Evolutionary conservation across 169 alveolate genomes (phyloP).

Genomic region (Plasmodium knowlesi): DNA sequence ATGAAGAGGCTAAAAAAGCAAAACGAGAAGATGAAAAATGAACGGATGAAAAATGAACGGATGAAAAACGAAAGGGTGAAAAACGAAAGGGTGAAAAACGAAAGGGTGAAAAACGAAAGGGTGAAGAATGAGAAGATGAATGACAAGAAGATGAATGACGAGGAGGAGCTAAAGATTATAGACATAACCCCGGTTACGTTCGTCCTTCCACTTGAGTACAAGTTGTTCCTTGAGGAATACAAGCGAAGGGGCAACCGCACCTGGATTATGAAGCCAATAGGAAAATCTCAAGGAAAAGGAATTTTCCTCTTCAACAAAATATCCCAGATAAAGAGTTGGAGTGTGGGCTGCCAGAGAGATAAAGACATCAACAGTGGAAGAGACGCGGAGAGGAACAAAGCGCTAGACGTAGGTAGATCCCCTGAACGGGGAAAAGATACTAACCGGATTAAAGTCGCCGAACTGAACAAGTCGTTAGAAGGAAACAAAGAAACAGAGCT

Average conservation of each 20-base stretch:
- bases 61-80: constrained; percentile 89
- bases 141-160: constrained; percentile 79
- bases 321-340: constrained; percentile 91
- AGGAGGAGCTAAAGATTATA: constrained; percentile 39
- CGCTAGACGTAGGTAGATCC: background rate
- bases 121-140: constrained; percentile 89
- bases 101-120: constrained; percentile 85
- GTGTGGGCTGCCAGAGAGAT: constrained; percentile 79
- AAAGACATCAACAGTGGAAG: background rate
- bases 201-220: constrained; percentile 94
- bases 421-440: background rate
- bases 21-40: constrained; percentile 86
- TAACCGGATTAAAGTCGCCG: background rate
- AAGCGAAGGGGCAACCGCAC: constrained; percentile 89
- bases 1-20: constrained; percentile 88
- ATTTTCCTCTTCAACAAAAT: constrained; percentile 93
- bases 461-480: constrained; percentile 6
- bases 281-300: constrained; percentile 95
- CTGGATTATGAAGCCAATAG: constrained; percentile 98
- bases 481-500: background rate
- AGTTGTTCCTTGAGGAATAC: constrained; percentile 95
- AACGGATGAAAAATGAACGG: too few relatives aligned
- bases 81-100: constrained; percentile 84
- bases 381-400: background rate
- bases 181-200: constrained; percentile 90